Percentiles rank a stretch among this genome's conserved stretches.
Evolutionary conservation across 179 eudicot species (phyloP).

Genomic region (Heliamphora pulchella): DNA sequence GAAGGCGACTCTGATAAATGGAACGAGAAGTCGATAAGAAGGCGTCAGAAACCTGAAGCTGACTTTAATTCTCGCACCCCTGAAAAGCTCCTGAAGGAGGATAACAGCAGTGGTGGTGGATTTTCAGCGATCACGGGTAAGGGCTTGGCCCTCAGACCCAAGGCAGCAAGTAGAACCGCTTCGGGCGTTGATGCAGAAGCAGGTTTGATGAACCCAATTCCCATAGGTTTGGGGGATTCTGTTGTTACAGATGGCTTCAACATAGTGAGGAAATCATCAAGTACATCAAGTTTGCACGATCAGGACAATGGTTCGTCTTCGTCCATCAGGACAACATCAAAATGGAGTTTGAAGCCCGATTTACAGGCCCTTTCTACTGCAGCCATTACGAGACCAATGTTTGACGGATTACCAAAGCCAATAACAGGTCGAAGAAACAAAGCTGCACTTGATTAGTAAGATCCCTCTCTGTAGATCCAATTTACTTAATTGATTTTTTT

Average conservation of each 20-base stretch:
- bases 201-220: constrained; percentile 27
- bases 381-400: constrained; percentile 66
- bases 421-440: constrained; percentile 56
- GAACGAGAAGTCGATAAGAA: constrained; percentile 43
- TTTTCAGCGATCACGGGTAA: constrained; percentile 70
- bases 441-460: constrained; percentile 73
- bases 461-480: constrained; percentile 5
- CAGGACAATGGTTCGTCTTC: constrained; percentile 32
- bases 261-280: constrained; percentile 74
- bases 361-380: constrained; percentile 56
- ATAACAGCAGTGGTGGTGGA: constrained; percentile 49
- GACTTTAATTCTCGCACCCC: constrained; percentile 50
- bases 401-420: constrained; percentile 84
- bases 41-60: constrained; percentile 61
- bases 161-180: constrained; percentile 52
- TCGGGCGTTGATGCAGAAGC: constrained; percentile 50
- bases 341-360: constrained; percentile 74
- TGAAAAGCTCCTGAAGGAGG: constrained; percentile 66
- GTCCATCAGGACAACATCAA: constrained; percentile 64
- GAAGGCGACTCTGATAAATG: constrained; percentile 38
- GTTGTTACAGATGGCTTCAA: constrained; percentile 29
- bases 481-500: constrained; percentile 7
- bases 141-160: constrained; percentile 80
- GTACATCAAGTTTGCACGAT: constrained; percentile 74
- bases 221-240: constrained; percentile 41